Evolutionary conservation across 805 yeast species (phyloP), one percentile per base, ranked within the genome.

Genomic region (Myxozyma melibiosi): DNA sequence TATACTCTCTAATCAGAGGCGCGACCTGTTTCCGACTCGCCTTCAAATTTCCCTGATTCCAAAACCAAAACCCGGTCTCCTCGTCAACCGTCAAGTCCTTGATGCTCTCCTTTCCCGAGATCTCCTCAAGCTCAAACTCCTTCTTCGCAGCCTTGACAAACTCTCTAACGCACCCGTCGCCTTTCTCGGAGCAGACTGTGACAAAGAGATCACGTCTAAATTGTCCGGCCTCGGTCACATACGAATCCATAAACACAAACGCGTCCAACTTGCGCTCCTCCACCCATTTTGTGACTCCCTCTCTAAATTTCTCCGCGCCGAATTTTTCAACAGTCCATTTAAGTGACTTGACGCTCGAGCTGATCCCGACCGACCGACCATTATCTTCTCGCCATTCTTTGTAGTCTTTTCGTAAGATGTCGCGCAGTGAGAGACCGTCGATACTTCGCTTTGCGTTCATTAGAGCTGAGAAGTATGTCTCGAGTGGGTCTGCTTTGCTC

Each of bases 1-100:
- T 44, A 20, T 37, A 47, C 35, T 47, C 43, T 18, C 51, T 27
- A 24, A 80, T 53, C 13, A 76, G 67, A 0, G 97, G 97, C 3
- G 88, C 96, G 11, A 90, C 88, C 68, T 88, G 95, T 69, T 91
- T 91, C 66, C 97, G 79, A 34, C 94, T 86, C 1, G 92, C 91
- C 6, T 73, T 69, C 13, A 78, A 66, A 58, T 86, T 83, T 61
- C 76, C 78, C 67, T 86, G 86, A 61, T 73, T 68, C 55, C 71
- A 80, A 42, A 40, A 53, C 50, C 55, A 34, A 25, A 52, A 40
- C 11, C 55, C 40, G 3, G 14, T 44, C 22, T 45, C 28, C 41
- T 62, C 57, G 20, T 55, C 50, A n/a, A 67, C 65, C 3, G 48
- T 51, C 20, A 43, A 45, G 20, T 38, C 57, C 4, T 18, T 28